These are phyloP conservation scores for Plasmodium vivax DNA, from an alignment of 169 alveolate genomes.

Conservation along the genomic window DNA sequence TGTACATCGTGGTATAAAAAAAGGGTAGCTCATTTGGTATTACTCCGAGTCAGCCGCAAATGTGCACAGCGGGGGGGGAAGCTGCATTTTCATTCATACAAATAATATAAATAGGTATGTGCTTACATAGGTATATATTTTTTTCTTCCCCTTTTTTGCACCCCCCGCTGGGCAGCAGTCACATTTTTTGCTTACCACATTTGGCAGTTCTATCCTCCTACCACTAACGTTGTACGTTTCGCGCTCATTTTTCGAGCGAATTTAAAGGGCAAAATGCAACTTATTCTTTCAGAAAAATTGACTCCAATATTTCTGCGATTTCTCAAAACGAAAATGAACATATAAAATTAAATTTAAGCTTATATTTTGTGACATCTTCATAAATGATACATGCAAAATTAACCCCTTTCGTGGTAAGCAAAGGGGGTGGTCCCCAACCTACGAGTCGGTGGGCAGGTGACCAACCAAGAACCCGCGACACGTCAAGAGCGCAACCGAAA, in stretches of 20 bases:
- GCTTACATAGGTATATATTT: no score
- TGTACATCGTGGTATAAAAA: background rate
- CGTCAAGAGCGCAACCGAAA: background rate
- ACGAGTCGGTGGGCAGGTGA: background rate
- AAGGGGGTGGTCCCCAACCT: background rate
- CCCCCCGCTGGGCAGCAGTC: background rate
- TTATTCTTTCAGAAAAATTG: background rate
- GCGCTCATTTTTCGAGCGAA: background rate
- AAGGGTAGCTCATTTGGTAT: background rate
- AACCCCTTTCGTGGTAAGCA: background rate
- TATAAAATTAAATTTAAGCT: no score
- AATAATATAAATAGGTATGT: no score
- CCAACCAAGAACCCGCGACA: background rate
- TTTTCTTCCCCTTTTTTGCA: background rate
- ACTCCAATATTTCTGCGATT: background rate
- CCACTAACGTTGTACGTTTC: background rate
- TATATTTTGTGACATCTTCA: background rate
- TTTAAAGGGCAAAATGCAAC: background rate
- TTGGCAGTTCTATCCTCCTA: background rate
- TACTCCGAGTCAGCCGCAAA: no score
- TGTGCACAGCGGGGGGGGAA: no score
- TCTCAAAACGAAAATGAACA: background rate
- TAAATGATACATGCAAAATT: no score
- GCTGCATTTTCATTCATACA: no score
- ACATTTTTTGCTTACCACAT: background rate